Evolutionary conservation across 179 eudicot species (phyloP).

Genomic region (Silene coronaria): DNA sequence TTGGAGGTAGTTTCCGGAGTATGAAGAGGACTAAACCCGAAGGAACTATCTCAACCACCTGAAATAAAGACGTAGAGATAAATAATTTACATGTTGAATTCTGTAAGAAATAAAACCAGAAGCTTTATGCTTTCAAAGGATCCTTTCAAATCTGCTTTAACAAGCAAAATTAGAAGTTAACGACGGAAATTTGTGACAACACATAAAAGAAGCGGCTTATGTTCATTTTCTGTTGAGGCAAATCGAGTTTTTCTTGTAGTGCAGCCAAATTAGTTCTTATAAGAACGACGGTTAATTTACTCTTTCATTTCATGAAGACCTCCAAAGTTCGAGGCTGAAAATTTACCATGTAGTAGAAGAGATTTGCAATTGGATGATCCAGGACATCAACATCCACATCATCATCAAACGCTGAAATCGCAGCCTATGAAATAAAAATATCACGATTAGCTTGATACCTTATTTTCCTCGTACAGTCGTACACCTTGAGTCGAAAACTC

Average conservation of each 20-base stretch:
- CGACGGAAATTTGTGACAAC: too few relatives aligned
- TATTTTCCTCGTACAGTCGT: not conserved
- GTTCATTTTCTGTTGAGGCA: not conserved
- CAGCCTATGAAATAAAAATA: constrained; percentile 34
- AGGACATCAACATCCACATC: constrained; percentile 51
- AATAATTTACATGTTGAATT: not conserved
- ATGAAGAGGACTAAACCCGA: constrained; percentile 68
- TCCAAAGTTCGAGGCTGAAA: not conserved
- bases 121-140: too few relatives aligned
- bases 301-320: not conserved
- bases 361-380: constrained; percentile 55
- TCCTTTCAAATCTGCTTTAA: too few relatives aligned
- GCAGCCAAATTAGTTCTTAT: not conserved
- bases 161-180: too few relatives aligned
- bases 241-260: not conserved
- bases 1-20: constrained; percentile 66
- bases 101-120: too few relatives aligned
- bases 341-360: constrained; percentile 57
- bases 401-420: constrained; percentile 46
- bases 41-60: constrained; percentile 71
- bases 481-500: constrained; percentile 11
- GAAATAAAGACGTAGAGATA: constrained; percentile 1
- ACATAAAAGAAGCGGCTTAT: too few relatives aligned
- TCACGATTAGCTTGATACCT: not conserved
- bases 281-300: too few relatives aligned